Evolutionary conservation across 345 rosid species (phyloP).

Genomic region (Moricandia arvensis): DNA sequence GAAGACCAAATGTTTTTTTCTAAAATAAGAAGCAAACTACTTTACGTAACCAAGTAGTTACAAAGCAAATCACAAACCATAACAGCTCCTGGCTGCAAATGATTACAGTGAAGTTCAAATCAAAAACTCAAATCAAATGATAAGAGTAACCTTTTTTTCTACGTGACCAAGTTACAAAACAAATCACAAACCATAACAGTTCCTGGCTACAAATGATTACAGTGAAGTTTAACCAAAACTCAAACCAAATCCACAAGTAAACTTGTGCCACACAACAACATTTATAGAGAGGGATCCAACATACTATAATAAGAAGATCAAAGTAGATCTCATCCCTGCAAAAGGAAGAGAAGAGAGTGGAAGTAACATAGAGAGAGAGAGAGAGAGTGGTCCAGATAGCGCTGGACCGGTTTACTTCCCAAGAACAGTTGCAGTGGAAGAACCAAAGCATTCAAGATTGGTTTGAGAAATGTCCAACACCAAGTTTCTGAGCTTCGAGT

Average conservation of each 20-base stretch:
- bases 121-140: too few species aligned
- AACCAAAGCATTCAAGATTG: constrained; percentile 33
- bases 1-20: not conserved
- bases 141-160: too few species aligned
- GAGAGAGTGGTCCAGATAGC: constrained; percentile 19
- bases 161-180: not conserved
- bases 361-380: not conserved
- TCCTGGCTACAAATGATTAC: constrained; percentile 12
- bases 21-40: not conserved
- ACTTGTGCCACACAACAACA: too few species aligned
- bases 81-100: too few species aligned
- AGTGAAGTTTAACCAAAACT: not conserved
- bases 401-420: not conserved
- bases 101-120: too few species aligned
- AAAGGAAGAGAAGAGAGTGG: too few species aligned
- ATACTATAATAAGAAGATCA: constrained; percentile 1
- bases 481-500: constrained; percentile 72
- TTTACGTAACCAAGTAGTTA: too few species aligned
- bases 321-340: constrained; percentile 21
- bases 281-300: constrained; percentile 5
- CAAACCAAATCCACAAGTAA: constrained; percentile 5
- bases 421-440: not conserved
- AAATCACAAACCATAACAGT: not conserved
- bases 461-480: constrained; percentile 48
- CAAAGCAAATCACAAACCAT: too few species aligned